phyloP scores from a whole-genome alignment of 1,139 yeast species.

The Chernovozyma sophiae-reginae region DNA sequence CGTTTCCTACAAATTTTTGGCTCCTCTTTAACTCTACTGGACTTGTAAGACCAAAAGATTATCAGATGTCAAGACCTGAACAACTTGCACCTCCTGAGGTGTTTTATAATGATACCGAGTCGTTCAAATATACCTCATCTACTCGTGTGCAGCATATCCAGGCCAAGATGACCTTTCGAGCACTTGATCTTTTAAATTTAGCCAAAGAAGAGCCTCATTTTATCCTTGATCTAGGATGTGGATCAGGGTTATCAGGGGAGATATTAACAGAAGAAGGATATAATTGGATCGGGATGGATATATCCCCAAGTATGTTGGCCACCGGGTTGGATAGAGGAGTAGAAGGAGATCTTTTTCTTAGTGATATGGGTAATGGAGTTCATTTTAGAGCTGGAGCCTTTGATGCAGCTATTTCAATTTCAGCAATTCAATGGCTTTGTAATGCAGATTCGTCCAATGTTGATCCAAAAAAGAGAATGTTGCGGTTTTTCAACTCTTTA shows the following conservation, averaged over 20 bases:
- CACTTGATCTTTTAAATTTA: constrained; percentile 79
- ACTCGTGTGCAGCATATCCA: constrained; percentile 98
- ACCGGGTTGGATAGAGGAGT: constrained; percentile 88
- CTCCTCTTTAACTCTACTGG: too few relatives aligned
- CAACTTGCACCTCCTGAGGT: constrained; percentile 97
- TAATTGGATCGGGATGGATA: constrained; percentile 95
- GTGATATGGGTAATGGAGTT: constrained; percentile 91
- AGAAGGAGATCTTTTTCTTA: constrained; percentile 87
- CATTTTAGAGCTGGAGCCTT: constrained; percentile 96
- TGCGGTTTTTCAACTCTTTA: constrained; percentile 80
- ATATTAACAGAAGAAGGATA: constrained; percentile 92
- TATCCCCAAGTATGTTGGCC: constrained; percentile 93
- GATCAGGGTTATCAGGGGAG: constrained; percentile 95
- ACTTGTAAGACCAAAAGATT: too few relatives aligned
- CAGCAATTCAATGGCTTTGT: constrained; percentile 97
- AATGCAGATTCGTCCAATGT: constrained; percentile 83
- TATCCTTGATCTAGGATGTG: constrained; percentile 91
- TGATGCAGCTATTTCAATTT: constrained; percentile 93
- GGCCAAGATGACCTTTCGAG: constrained; percentile 94
- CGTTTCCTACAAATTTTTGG: too few relatives aligned
- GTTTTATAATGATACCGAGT: constrained; percentile 86
- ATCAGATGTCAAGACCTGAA: constrained; percentile 97
- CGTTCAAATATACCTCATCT: constrained; percentile 83
- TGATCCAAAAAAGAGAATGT: constrained; percentile 82
- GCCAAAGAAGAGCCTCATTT: constrained; percentile 61